Base-by-base conservation (phyloP, 352 stramenopile species). In the Globisporangium camurandrum region DNA sequence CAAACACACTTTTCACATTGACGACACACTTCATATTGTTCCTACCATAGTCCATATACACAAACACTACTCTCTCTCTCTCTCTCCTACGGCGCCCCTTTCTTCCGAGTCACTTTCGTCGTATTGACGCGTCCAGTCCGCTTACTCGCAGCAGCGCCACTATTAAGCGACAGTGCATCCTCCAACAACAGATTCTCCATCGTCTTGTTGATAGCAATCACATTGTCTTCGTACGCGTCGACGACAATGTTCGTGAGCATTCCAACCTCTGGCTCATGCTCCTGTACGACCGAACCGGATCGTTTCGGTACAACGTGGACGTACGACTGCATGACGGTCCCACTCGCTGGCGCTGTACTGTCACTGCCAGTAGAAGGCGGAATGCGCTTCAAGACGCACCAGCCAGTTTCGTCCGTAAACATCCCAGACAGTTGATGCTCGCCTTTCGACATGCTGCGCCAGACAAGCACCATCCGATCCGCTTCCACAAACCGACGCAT, bases 391-490 rank as follows among this genome's bases (percentile, higher is more conserved):
- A 86, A 61, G 1, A 81, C 59, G 24, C 70, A 77, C 74, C 74
- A 86, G 17, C 74, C 74, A 3, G 70, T 86, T 56, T 86, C 71
- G 46, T 86, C 69, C 45, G 74, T 83, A 46, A 68, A 79, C 64
- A 83, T 68, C 0, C 59, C 65, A 43, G 57, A 64, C 34, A 74
- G 61, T n/a, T 68, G 59, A 19, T 65, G 53, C 37, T 65, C 61
- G 24, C 64, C 64, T 14, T 67, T 60, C 1, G 62, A 72, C 12
- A 75, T 49, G 2, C 57, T 64, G 6, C 71, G 64, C 74, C 74
- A 86, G 8, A 84, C 74, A 17, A 82, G 62, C 49, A 72, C 71
- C 47, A 82, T 57, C 28, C 69, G 64, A 28, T 82, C 59, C 1
- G 24, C 36, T 37, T 82, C 69, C 2, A 66, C 55, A 46, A 71